Evolutionary conservation across 2,329 filamentous ascomycete genomes (phyloP), one percentile per base, ranked within the genome.

Genomic region (Arthrobotrys sinensis): DNA sequence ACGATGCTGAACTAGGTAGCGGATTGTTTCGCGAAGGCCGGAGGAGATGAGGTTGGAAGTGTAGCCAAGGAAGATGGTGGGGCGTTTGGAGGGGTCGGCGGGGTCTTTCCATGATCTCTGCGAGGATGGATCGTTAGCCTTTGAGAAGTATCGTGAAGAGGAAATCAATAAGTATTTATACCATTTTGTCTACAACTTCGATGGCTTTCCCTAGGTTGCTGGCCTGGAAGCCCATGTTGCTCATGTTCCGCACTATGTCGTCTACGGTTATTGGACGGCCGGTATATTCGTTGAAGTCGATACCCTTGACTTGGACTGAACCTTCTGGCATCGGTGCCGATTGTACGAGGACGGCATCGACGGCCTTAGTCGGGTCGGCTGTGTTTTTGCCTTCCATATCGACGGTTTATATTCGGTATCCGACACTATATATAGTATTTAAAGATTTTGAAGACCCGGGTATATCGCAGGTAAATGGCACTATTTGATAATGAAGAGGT

Each of bases 41-140:
- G 95, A 99, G 0, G 96, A 98, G 82, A 99, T 97, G 82, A 99
- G 88, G 84, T 99, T 99, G 63, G 93, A 97, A 8, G 96, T 99
- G 86, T 97, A 99, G 72, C 96, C 96, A 7, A 99, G 89, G 85
- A 99, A 98, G 82, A 99, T 95, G 77, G 96, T 98, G 16, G 96
- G 96, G 82, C 89, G 89, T 28, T 92, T 90, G 12, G 89, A 90
- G 1, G 92, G 92, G 68, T 79, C 76, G 82, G 94, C 92, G 0
- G 93, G 90, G 83, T 97, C 92, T 79, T 88, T 88, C 91, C 93
- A 98, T 72, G 89, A 88, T 83, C 93, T 89, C 93, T 91, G 38
- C 3, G 16, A 60, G 24, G 16, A 34, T 6, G 10, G 24, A 21
- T 36, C 50, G 43, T 65, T 48, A 63, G 36, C 5, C 19, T 16